Conservation (phyloP, 2,329 filamentous ascomycete genomes). For the Phoma herbarum region DNA sequence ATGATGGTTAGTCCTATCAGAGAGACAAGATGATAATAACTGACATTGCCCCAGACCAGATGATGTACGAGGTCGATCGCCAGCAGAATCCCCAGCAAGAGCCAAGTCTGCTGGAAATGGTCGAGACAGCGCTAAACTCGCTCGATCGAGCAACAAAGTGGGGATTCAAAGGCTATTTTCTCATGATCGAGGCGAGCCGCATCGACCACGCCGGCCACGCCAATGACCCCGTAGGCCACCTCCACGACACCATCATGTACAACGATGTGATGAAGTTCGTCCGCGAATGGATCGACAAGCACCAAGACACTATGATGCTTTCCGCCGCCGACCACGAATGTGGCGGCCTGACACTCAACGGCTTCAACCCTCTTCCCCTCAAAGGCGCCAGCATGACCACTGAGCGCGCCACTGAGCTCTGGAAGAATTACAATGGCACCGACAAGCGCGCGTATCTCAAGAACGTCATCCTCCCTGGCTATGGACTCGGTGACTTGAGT, state of each 20-base stretch:
- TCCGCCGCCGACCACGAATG: slow-evolving; percentile 55
- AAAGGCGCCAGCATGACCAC: slow-evolving; percentile 41
- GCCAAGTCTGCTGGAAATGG: slow-evolving; percentile 54
- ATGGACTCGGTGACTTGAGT: slow-evolving; percentile 37
- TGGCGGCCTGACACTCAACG: slow-evolving; percentile 52
- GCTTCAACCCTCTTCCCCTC: slow-evolving; percentile 49
- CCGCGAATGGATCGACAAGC: slow-evolving; percentile 53
- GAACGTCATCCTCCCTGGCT: slow-evolving; percentile 39
- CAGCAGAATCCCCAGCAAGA: slow-evolving; percentile 50
- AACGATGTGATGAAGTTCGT: slow-evolving; percentile 52
- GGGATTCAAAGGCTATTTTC: slow-evolving; percentile 51
- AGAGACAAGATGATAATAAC: too few species aligned
- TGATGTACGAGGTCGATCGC: slow-evolving; percentile 51
- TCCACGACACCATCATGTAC: slow-evolving; percentile 54
- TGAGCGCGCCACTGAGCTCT: slow-evolving; percentile 42
- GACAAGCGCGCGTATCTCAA: slow-evolving; percentile 42
- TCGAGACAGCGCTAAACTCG: slow-evolving; percentile 50
- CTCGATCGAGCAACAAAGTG: slow-evolving; percentile 47
- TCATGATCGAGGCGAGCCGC: slow-evolving; percentile 46
- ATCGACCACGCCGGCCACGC: slow-evolving; percentile 39
- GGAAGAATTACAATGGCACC: slow-evolving; percentile 42
- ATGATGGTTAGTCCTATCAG: slow-evolving; percentile 38
- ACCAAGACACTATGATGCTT: slow-evolving; percentile 52
- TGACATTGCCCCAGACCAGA: slow-evolving; percentile 29
- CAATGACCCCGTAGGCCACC: slow-evolving; percentile 38